These are phyloP conservation scores for Zygosaccharomyces pseudobailii DNA, from an alignment of 1,139 yeast species.

Conservation along the genomic window DNA sequence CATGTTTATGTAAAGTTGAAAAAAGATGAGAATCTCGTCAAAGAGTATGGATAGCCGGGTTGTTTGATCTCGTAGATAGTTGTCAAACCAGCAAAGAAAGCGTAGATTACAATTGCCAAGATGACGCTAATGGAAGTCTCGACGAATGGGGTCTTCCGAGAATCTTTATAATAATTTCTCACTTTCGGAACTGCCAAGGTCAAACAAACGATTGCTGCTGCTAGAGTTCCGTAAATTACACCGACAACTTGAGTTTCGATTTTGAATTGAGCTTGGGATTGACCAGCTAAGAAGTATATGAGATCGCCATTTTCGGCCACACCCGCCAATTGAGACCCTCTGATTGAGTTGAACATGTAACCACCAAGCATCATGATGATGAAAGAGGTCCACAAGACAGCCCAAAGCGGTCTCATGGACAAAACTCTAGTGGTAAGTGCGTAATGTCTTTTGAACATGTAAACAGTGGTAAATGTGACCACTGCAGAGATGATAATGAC, in stretches of 20 bases:
- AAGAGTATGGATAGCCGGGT: slow-evolving; percentile 54
- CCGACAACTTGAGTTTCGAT: slow-evolving; percentile 76
- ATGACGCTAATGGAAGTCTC: slow-evolving; percentile 43
- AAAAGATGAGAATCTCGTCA: slow-evolving; percentile 32
- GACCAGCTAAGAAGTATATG: slow-evolving; percentile 56
- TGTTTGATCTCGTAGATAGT: slow-evolving; percentile 55
- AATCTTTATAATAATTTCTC: slow-evolving; percentile 29
- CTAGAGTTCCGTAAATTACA: slow-evolving; percentile 55
- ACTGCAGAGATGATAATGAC: slow-evolving; percentile 43
- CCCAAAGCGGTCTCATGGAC: slow-evolving; percentile 57
- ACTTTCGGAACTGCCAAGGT: slow-evolving; percentile 47
- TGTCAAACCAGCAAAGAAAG: slow-evolving; percentile 52
- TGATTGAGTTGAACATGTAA: slow-evolving; percentile 87
- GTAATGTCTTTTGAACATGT: slow-evolving; percentile 33
- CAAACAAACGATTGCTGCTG: slow-evolving; percentile 46
- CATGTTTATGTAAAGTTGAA: slow-evolving; percentile 6
- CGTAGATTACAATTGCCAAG: slow-evolving; percentile 41
- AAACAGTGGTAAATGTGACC: slow-evolving; percentile 29
- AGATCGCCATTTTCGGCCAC: slow-evolving; percentile 51
- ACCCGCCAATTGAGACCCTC: slow-evolving; percentile 68
- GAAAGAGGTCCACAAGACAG: slow-evolving; percentile 49
- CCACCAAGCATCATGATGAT: slow-evolving; percentile 78
- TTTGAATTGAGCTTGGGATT: slow-evolving; percentile 74
- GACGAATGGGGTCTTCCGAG: slow-evolving; percentile 34
- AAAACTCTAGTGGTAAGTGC: slow-evolving; percentile 33